Evolutionary conservation across 2,329 filamentous ascomycete species (phyloP), one percentile per base, ranked within the genome.

Genomic region (Colletotrichum endophyticum): DNA sequence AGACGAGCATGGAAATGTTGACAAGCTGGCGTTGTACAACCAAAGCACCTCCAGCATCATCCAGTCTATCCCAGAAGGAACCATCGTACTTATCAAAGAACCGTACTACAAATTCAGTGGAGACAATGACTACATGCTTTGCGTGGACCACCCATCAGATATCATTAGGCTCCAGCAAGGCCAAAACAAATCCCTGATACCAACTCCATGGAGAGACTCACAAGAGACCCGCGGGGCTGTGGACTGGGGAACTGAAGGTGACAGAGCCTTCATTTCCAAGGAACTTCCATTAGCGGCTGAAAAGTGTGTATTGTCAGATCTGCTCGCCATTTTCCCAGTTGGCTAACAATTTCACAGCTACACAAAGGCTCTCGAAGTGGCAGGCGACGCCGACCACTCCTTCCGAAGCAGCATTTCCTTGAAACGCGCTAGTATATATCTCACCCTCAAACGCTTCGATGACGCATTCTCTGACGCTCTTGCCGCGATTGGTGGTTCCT

Each of bases 11-110:
- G 84, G 84, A n/a, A 82, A 83, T 34, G 82, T 80, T 7, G 84
- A 85, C 66, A 85, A 84, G 78, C 66, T 86, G 44, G 82, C 81
- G 49, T 81, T 86, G n/a, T 86, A 85, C 80, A 85, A 85, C 79
- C 84, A 84, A 36, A 75, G 79, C 30, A 81, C 81, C 78, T 79
- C 82, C 3, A 82, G 78, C 9, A 72, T 84, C n/a, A 67, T 84
- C 8, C 83, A 82, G 2, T 80, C 80, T 4, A 79, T 84, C 3
- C 84, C 84, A 4, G 81, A 83, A 63, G 81, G 81, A 0, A 82
- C 79, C 8, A 73, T 84, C 3, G 77, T 85, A 0, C 82, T 84
- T 5, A 69, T 86, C 76, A 85, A 85, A 71, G 84, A 86, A 69
- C 84, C 84, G 1, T 85, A 83, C 44, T 85, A 84, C 78, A 81